Evolutionary conservation across 192 early-diverging fungal genomes (phyloP), one percentile per base, ranked within the genome.

Genomic region (Lobosporangium transversale): DNA sequence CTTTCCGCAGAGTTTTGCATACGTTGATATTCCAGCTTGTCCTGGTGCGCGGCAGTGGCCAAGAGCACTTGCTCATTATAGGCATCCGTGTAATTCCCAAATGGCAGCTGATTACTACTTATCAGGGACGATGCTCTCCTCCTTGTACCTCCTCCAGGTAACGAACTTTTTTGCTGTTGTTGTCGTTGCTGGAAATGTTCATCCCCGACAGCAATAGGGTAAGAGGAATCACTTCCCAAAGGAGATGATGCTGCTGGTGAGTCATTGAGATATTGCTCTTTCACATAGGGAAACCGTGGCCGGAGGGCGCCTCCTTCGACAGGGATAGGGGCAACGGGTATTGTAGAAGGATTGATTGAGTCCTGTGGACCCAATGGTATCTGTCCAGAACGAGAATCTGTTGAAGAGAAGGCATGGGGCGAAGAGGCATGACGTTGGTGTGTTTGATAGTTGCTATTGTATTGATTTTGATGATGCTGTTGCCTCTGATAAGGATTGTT

Each of bases 41-140:
- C 73, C 23, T 76, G 73, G 35, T 76, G 73, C 23, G 73, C 73
- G 9, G 73, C 73, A 9, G 73, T 61, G 23, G 73, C 73, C 27
- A 76, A 10, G 3, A 76, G 51, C 1, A 65, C 59, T 11, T 76
- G 73, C 29, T 67, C 73, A n/a, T 76, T 76, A 33, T 54, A 76
- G 2, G 73, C 32, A 36, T 76, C 64, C 6, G 64, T 50, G n/a
- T 67, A 76, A 11, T 76, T 52, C 2, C 52, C 53, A 30, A 57
- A 76, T 1, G 62, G 6, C 26, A 57, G 64, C 2, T 40, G 37
- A 40, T 40, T 40, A 40, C 58, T 48, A 23, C 65, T 62, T 10
- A 65, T 32, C 36, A 76, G 23, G 2, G 73, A 76, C 0, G 73
- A 76, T 17, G 73, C 57, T 52, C 73, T 61, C 20, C 73, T 59